Conservation (phyloP, 2,329 filamentous ascomycete genomes). For the Aureobasidium melanogenum region DNA sequence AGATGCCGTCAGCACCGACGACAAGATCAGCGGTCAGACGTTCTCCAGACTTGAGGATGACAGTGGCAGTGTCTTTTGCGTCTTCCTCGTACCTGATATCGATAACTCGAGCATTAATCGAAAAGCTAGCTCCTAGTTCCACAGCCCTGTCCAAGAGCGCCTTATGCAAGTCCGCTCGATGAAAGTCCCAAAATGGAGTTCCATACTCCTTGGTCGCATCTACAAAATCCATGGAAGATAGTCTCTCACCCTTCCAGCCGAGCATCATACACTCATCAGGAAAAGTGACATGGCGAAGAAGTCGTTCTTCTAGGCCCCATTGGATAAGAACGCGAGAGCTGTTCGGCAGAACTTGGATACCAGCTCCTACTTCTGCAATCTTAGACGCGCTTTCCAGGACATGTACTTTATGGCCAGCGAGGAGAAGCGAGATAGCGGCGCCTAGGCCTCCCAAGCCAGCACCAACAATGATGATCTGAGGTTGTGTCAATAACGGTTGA, state of each 20-base stretch:
- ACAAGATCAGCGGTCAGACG: slow-evolving; percentile 35
- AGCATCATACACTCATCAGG: slow-evolving; percentile 41
- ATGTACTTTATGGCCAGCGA: slow-evolving; percentile 39
- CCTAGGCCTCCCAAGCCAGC: slow-evolving; percentile 26
- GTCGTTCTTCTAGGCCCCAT: slow-evolving; percentile 39
- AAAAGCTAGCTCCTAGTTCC: slow-evolving; percentile 41
- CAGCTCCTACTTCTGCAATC: slow-evolving; percentile 43
- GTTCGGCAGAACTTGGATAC: slow-evolving; percentile 44
- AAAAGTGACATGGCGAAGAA: slow-evolving; percentile 34
- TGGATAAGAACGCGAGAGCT: slow-evolving; percentile 38
- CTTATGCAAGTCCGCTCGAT: slow-evolving; percentile 44
- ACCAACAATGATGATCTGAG: slow-evolving; percentile 44
- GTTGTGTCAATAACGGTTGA: background rate
- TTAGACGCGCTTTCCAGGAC: slow-evolving; percentile 40
- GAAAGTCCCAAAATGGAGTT: slow-evolving; percentile 46
- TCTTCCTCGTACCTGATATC: slow-evolving; percentile 28
- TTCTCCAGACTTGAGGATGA: slow-evolving; percentile 31
- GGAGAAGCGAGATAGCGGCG: slow-evolving; percentile 38
- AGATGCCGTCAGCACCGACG: slow-evolving; percentile 42
- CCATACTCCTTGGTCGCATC: slow-evolving; percentile 24
- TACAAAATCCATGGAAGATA: slow-evolving; percentile 41
- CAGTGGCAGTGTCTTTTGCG: slow-evolving; percentile 24
- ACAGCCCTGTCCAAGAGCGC: slow-evolving; percentile 39
- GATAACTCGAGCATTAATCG: slow-evolving; percentile 36
- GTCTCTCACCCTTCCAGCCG: slow-evolving; percentile 43